Percentiles rank a stretch among this genome's conserved stretches.
Conservation (phyloP, 106 monocot genomes). For the Platanthera guangdongensis region DNA sequence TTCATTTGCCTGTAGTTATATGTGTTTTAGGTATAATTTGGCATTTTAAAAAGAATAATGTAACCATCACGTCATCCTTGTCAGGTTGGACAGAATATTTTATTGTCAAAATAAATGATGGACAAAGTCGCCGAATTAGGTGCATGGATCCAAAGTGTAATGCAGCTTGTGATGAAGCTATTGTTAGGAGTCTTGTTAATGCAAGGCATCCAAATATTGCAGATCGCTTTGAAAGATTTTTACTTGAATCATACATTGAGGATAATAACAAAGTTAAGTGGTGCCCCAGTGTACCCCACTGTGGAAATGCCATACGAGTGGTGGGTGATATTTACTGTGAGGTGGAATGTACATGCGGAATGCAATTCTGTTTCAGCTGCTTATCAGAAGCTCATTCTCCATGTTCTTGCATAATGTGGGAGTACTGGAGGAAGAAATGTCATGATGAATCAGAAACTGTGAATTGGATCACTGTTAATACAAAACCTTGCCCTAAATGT, state of each 20-base stretch:
- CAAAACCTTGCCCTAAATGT: constrained; percentile 94
- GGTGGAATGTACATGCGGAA: constrained; percentile 87
- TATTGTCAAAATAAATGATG: constrained; percentile 83
- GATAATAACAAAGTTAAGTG: constrained; percentile 94
- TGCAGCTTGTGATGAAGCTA: constrained; percentile 67
- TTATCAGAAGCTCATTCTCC: constrained; percentile 82
- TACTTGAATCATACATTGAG: constrained; percentile 92
- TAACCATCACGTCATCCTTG: constrained; percentile 1
- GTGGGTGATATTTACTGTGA: constrained; percentile 75
- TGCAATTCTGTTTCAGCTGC: constrained; percentile 90
- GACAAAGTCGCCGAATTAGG: constrained; percentile 62
- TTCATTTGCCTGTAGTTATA: not conserved
- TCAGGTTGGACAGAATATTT: constrained; percentile 91
- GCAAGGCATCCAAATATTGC: constrained; percentile 61
- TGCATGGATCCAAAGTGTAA: constrained; percentile 84
- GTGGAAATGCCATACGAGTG: constrained; percentile 90
- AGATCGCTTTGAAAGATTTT: constrained; percentile 76
- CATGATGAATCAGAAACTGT: constrained; percentile 88
- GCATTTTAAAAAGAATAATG: not conserved
- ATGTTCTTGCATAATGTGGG: constrained; percentile 94
- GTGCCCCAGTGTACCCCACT: constrained; percentile 86
- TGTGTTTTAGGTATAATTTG: not conserved
- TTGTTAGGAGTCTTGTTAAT: constrained; percentile 51
- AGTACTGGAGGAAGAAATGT: constrained; percentile 85
- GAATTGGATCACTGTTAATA: constrained; percentile 88